Conservation (phyloP, 345 rosid genomes). For the Citropsis articulata region DNA sequence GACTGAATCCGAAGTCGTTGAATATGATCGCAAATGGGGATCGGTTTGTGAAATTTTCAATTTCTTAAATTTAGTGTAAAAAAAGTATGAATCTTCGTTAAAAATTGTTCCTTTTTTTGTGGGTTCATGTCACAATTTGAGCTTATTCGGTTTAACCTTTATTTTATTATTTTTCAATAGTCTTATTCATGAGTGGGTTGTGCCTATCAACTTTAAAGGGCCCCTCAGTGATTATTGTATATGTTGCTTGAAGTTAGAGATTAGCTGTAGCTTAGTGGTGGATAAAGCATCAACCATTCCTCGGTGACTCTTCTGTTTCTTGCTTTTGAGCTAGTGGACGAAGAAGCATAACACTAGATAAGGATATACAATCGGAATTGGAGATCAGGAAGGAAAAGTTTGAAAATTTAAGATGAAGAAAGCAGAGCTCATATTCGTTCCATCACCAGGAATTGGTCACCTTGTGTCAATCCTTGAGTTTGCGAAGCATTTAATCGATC, state of each 20-base stretch:
- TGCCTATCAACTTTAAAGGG: neutral
- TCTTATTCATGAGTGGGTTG: neutral
- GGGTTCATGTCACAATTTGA: too few species aligned
- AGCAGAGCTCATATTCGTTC: slow-evolving; percentile 36
- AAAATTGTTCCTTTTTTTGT: too few species aligned
- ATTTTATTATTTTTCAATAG: neutral
- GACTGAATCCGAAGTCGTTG: slow-evolving; percentile 76
- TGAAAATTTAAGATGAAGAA: slow-evolving; percentile 21
- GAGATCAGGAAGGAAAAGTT: neutral
- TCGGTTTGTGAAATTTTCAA: neutral
- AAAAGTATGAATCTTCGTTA: too few species aligned
- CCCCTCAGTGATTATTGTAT: neutral
- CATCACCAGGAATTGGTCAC: slow-evolving; percentile 44
- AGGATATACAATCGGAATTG: neutral
- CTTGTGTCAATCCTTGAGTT: slow-evolving; percentile 44
- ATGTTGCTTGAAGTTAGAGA: neutral
- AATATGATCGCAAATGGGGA: slow-evolving; percentile 35
- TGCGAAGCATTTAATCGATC: slow-evolving; percentile 38
- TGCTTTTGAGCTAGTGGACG: neutral
- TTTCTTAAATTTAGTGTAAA: too few species aligned
- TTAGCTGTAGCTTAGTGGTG: neutral
- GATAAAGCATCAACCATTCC: neutral
- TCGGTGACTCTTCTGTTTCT: neutral
- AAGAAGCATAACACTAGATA: neutral
- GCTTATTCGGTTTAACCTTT: neutral